Evolutionary conservation across 805 yeast genomes (phyloP), one percentile per base, ranked within the genome.

Genomic region (Hanseniaspora occidentalis): DNA sequence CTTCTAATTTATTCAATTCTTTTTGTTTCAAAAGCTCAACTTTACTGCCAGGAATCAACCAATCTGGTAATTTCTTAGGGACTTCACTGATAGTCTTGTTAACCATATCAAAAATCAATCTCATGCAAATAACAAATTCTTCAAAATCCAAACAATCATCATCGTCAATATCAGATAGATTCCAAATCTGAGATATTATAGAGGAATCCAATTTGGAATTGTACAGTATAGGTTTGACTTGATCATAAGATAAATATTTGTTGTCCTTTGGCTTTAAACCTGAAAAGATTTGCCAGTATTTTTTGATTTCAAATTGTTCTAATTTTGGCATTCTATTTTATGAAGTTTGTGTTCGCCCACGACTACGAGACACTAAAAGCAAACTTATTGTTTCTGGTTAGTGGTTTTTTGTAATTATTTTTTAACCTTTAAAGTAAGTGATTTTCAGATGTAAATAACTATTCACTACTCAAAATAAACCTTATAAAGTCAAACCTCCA

Each of bases 81-180:
- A 88, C 66, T 16, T 65, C 60, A 14, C 68, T 65, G 37, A 65
- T 57, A 27, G 70, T 71, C 14, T 88, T 84, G 59, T 92, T 88
- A 41, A 92, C 89, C 56, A 81, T 60, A 57, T 92, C 98, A 56
- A 86, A 92, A 35, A 89, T 84, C 42, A 92, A 70, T 50, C 97
- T 72, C 99, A 92, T 92, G 39, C 96, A 89, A 47, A 92, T 84
- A 56, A 96, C 92, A 60, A 92, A 92, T 64, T 92, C 99, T 62
- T 92, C 99, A 58, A 92, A 92, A 61, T 92, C 99, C 51, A 92
- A 69, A 49, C 69, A 67, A 9, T 95, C 96, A 60, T 92, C 98
- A 35, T 77, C 75, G 60, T 92, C 98, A 42, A 89, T 84, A 58
- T 92, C 99, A 2, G 89, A 79, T 37, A 92, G 62, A 51, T 84